Conservation (phyloP, 768 basidiomycete genomes). For the Suillus americanus region DNA sequence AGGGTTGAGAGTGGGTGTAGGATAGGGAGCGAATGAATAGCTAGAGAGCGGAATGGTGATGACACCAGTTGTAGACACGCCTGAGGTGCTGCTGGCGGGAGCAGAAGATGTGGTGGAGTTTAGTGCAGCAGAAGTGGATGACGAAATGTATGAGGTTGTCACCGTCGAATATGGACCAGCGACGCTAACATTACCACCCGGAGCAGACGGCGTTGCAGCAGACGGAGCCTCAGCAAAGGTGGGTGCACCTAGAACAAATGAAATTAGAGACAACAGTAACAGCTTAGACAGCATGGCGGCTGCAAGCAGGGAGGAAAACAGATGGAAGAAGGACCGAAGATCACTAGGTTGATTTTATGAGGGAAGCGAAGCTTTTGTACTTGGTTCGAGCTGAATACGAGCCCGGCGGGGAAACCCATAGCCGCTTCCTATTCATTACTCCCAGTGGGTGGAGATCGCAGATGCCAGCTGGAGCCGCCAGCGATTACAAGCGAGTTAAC, state of each 20-base stretch:
- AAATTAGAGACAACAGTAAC: background rate
- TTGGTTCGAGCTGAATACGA: background rate
- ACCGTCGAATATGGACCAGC: background rate
- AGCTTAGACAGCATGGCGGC: background rate
- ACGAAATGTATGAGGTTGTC: background rate
- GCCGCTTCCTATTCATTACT: background rate
- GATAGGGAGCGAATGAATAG: constrained; percentile 55
- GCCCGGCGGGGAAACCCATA: background rate
- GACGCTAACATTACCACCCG: background rate
- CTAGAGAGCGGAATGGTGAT: no score
- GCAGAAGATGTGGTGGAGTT: background rate
- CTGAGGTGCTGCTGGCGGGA: constrained; percentile 5
- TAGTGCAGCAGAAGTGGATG: background rate
- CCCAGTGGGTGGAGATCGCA: no score
- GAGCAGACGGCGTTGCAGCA: background rate
- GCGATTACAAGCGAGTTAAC: no score
- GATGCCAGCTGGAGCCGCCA: background rate
- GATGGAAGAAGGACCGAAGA: background rate
- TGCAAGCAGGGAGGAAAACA: background rate
- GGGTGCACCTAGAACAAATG: background rate
- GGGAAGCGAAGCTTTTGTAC: background rate
- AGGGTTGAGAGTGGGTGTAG: constrained; percentile 51
- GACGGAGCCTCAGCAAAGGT: background rate
- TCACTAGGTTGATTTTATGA: background rate
- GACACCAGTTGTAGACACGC: constrained; percentile 17